Evolutionary conservation across 257 asterid genomes (phyloP), one percentile per base, ranked within the genome.

Genomic region (Oldenlandia corymbosa): DNA sequence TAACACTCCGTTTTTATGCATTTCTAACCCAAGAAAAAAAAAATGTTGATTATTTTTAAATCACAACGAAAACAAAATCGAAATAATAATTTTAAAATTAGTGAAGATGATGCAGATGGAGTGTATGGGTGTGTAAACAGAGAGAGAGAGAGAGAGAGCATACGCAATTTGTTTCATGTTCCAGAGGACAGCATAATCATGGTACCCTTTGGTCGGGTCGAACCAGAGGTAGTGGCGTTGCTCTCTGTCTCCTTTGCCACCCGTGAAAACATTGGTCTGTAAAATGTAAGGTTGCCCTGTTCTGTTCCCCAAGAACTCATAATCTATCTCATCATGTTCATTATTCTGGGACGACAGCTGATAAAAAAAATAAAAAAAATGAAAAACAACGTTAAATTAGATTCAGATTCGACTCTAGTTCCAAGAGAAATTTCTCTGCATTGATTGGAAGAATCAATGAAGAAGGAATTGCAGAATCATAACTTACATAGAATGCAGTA

Each of bases 311-410:
- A 79, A 34, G 72, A 79, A 79, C 56, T 79, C 84, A 42, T 64
- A 79, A 66, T 79, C 84, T 52, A 79, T 69, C 70, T 79, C 84
- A 18, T 79, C 84, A 59, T 75, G 84, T 54, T 72, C 80, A 16
- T 75, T 70, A 12, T 47, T 68, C 62, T 71, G 71, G 14, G 80
- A 75, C 18, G 80, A 78, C 10, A 78, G 60, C 79, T 78, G 75
- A 14, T 56, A 67, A 34, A 34, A 34, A 34, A 34, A 34, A 34
- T 3, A 34, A 34, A 34, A 34, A 34, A 34, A 34, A 34, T 3
- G 39, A 34, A 34, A 9, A 34, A 34, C 6, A 34, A 34, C 6
- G 9, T 3, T 4, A 34, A 34, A 34, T 9, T n/a, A n/a, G n/a
- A n/a, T n/a, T n/a, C n/a, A n/a, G n/a, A n/a, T n/a, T n/a, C n/a